Conservation (phyloP, 1,284 basidiomycete species). For the Moesziomyces aphidis region DNA sequence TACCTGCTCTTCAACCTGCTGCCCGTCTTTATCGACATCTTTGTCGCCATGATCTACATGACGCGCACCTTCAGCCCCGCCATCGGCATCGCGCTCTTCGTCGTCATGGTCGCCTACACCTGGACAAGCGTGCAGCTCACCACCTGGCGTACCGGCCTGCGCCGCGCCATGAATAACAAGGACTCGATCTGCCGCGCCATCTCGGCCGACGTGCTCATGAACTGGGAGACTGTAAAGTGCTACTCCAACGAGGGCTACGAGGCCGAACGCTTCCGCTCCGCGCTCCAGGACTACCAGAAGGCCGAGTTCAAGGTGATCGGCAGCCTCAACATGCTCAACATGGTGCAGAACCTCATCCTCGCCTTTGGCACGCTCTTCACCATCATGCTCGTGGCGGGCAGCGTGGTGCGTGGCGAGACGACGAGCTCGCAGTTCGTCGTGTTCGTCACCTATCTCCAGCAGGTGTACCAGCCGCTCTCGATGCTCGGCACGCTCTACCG, state of each 20-base stretch:
- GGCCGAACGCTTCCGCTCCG: slow-evolving; percentile 77
- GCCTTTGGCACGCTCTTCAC: slow-evolving; percentile 60
- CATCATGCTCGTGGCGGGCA: slow-evolving; percentile 51
- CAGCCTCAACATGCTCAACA: slow-evolving; percentile 63
- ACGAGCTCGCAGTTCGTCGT: slow-evolving; percentile 75
- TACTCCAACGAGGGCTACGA: slow-evolving; percentile 86
- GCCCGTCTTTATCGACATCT: slow-evolving; percentile 83
- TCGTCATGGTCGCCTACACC: slow-evolving; percentile 82
- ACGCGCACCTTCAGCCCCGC: slow-evolving; percentile 77
- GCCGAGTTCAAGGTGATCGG: slow-evolving; percentile 77
- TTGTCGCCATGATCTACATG: slow-evolving; percentile 72
- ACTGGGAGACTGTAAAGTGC: slow-evolving; percentile 73
- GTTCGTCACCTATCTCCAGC: slow-evolving; percentile 82
- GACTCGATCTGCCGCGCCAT: slow-evolving; percentile 60
- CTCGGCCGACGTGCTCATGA: slow-evolving; percentile 63
- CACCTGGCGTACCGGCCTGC: slow-evolving; percentile 81
- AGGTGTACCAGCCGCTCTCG: slow-evolving; percentile 71
- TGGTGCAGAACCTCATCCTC: slow-evolving; percentile 62
- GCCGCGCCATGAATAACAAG: slow-evolving; percentile 59
- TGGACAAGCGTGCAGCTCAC: slow-evolving; percentile 75
- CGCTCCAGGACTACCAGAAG: slow-evolving; percentile 80
- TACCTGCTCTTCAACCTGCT: slow-evolving; percentile 79
- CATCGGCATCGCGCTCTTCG: slow-evolving; percentile 78
- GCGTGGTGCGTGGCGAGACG: slow-evolving; percentile 49
- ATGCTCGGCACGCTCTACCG: slow-evolving; percentile 65